Percentiles rank a stretch among this genome's conserved stretches.
These are phyloP conservation scores for Zea mays DNA, from an alignment of 176 grass and related monocot species.

Conservation along the genomic window Zm-B73-REFERENCE-NAM-5.0 NC_050097.1:70983501-70984000, in stretches of 20 bases:
- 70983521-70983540: not conserved
- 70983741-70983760: constrained; percentile 29
- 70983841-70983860: constrained; percentile 53
- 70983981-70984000: not conserved
- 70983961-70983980: not conserved
- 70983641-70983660: constrained; percentile 64
- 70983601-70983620: not conserved
- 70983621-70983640: not conserved
- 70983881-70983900: constrained; percentile 46
- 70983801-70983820: constrained; percentile 52
- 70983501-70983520: no score
- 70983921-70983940: not conserved
- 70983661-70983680: constrained; percentile 84
- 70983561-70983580: not conserved
- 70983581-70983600: not conserved
- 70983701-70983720: constrained; percentile 98
- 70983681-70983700: constrained; percentile 88
- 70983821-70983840: constrained; percentile 57
- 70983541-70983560: not conserved
- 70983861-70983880: constrained; percentile 40
- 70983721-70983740: constrained; percentile 36
- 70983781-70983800: constrained; percentile 50
- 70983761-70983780: constrained; percentile 41
- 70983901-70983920: constrained; percentile 51
- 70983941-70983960: not conserved